phyloP scores from a whole-genome alignment of 768 basidiomycete genomes.

The Podaxis sp. region DNA sequence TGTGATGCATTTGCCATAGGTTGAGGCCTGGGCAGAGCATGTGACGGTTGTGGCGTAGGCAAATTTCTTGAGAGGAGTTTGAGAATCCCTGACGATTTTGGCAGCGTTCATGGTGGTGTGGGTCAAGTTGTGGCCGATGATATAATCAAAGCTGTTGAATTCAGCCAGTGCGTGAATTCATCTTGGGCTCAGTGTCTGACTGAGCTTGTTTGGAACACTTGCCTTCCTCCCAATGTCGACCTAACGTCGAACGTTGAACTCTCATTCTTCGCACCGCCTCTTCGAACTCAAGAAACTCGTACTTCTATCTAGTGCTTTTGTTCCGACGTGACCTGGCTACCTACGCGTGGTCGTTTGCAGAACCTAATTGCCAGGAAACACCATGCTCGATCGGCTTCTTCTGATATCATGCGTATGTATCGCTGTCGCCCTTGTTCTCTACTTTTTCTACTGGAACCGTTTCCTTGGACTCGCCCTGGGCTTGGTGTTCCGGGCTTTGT shows the following conservation, averaged over 20 bases:
- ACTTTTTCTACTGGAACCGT: constrained; percentile 91
- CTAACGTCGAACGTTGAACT: background rate
- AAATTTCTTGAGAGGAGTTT: constrained; percentile 41
- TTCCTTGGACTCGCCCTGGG: constrained; percentile 68
- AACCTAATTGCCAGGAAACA: background rate
- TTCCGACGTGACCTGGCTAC: background rate
- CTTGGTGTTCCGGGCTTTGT: constrained; percentile 58
- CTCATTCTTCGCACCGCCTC: background rate
- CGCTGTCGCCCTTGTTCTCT: constrained; percentile 54
- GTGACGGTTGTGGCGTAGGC: constrained; percentile 72
- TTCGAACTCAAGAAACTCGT: background rate
- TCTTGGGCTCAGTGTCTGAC: background rate
- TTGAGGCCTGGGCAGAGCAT: constrained; percentile 65
- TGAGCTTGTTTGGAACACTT: background rate
- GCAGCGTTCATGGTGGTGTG: constrained; percentile 20
- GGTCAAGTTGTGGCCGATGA: background rate
- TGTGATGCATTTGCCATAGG: constrained; percentile 87
- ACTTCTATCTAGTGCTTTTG: background rate
- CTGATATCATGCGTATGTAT: constrained; percentile 61
- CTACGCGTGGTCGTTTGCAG: background rate
- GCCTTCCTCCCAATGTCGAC: background rate
- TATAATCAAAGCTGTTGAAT: background rate
- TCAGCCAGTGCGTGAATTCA: background rate
- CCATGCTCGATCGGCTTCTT: constrained; percentile 57
- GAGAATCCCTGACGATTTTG: constrained; percentile 18